A percentile compares a stretch with the other conserved stretches of the same genome.
These are phyloP conservation scores for Byssothecium circinans DNA, from an alignment of 2,329 filamentous ascomycete species.

Conservation along the genomic window DNA sequence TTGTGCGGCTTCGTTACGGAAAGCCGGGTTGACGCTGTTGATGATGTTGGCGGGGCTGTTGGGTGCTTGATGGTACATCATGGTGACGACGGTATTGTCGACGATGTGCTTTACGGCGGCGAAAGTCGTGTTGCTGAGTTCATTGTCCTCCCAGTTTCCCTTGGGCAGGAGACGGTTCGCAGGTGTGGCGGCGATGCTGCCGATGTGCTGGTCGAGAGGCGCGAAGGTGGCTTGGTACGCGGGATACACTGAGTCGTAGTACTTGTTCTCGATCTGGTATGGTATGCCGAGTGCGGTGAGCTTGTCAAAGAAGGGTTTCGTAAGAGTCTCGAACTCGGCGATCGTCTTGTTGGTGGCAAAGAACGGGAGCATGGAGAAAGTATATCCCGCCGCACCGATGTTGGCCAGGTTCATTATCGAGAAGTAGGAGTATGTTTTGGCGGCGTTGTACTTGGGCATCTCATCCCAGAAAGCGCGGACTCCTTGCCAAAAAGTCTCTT, in stretches of 20 bases:
- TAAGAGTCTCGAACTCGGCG: conserved; percentile 11
- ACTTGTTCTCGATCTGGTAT: conserved; percentile 10
- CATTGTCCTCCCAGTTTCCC: conserved; percentile 30
- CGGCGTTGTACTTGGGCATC: conserved; percentile 12
- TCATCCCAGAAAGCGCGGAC: conserved; percentile 13
- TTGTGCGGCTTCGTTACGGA: conserved; percentile 29
- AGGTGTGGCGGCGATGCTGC: conserved; percentile 32
- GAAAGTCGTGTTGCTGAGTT: conserved; percentile 30
- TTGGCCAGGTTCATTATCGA: conserved; percentile 8
- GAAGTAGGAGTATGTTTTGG: conserved; percentile 16
- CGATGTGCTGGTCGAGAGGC: conserved; percentile 27
- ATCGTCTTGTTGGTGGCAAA: conserved; percentile 18
- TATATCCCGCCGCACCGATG: conserved; percentile 2
- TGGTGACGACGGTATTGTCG: conserved; percentile 23
- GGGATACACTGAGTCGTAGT: conserved; percentile 30
- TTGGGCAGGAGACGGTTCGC: conserved; percentile 41
- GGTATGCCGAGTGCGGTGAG: conserved; percentile 15
- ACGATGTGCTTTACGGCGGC: conserved; percentile 24
- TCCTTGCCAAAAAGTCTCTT: conserved; percentile 27
- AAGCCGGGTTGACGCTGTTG: conserved; percentile 36
- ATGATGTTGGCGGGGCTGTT: conserved; percentile 19
- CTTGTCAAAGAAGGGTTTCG: conserved; percentile 16
- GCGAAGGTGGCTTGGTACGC: conserved; percentile 36
- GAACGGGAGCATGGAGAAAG: conserved; percentile 15
- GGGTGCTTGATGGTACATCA: conserved; percentile 27